A percentile compares a stretch with the other conserved stretches of the same genome.
phyloP scores from a whole-genome alignment of 2,329 filamentous ascomycete species.

The Fusarium goolgardi region DNA sequence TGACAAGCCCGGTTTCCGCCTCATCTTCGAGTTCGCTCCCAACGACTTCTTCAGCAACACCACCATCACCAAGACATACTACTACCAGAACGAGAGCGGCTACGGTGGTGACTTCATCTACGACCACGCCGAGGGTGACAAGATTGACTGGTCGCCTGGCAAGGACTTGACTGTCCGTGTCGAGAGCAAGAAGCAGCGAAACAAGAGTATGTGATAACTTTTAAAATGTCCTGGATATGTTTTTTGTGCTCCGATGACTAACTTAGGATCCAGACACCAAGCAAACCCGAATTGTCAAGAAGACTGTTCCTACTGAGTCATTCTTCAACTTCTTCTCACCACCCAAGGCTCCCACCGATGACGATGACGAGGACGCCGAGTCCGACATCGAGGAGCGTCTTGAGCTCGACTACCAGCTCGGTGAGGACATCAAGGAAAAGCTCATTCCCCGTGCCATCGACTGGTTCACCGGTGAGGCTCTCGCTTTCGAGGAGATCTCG shows the following conservation, averaged over 20 bases:
- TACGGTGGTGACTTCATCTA: conserved; percentile 99
- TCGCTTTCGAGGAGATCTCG: conserved; percentile 94
- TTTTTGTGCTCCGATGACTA: background rate
- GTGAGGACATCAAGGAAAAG: conserved; percentile 99
- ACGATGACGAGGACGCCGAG: conserved; percentile 77
- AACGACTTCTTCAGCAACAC: conserved; percentile 99
- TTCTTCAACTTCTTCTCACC: conserved; percentile 99
- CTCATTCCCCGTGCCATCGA: conserved; percentile 97
- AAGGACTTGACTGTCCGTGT: conserved; percentile 94
- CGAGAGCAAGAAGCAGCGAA: conserved; percentile 99
- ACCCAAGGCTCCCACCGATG: conserved; percentile 82
- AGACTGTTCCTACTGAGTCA: conserved; percentile 97
- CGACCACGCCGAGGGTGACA: conserved; percentile 97
- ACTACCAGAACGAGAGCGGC: conserved; percentile 97
- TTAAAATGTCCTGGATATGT: background rate
- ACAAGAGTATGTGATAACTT: conserved; percentile 82
- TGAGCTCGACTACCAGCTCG: conserved; percentile 97
- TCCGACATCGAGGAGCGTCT: conserved; percentile 97
- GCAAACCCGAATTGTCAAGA: conserved; percentile 98
- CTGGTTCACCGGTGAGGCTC: conserved; percentile 98
- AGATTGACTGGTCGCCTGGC: conserved; percentile 95
- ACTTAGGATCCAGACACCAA: conserved; percentile 80
- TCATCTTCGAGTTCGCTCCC: conserved; percentile 96
- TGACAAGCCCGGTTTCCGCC: conserved; percentile 95
- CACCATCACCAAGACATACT: conserved; percentile 97